Evolutionary conservation across 2,329 filamentous ascomycete genomes (phyloP).

Genomic region (Sporothrix pallida): DNA sequence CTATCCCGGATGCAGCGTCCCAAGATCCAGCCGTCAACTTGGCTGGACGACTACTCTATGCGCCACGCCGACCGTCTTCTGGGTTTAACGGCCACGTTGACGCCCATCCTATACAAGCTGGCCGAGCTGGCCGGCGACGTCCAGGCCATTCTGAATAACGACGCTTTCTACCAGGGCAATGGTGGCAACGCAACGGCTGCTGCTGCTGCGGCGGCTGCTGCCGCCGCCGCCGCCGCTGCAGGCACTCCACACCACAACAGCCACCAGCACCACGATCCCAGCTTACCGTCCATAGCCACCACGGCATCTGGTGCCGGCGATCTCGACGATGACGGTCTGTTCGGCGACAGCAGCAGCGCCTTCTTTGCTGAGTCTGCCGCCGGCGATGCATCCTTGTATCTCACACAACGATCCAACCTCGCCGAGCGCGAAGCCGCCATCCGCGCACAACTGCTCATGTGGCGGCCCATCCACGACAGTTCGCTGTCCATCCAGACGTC

Average conservation of each 20-base stretch:
- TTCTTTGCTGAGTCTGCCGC: constrained; percentile 23
- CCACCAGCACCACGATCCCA: constrained; percentile 7
- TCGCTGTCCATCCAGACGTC: constrained; percentile 33
- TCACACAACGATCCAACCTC: constrained; percentile 29
- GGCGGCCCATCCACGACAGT: constrained; percentile 36
- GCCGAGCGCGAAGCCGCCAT: constrained; percentile 32
- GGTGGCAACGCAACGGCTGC: neutral
- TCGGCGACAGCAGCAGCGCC: constrained; percentile 9
- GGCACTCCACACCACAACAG: neutral
- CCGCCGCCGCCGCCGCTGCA: neutral
- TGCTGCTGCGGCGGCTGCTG: neutral
- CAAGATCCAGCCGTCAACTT: constrained; percentile 33
- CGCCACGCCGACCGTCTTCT: constrained; percentile 37
- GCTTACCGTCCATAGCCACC: constrained; percentile 11
- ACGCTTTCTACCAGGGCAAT: neutral
- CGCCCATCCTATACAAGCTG: constrained; percentile 33
- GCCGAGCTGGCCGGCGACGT: constrained; percentile 36
- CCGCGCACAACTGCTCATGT: constrained; percentile 34
- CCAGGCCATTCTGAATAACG: constrained; percentile 27
- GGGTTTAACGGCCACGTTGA: constrained; percentile 34
- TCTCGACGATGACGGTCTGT: constrained; percentile 3
- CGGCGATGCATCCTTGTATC: constrained; percentile 20
- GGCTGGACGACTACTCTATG: constrained; percentile 36
- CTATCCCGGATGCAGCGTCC: constrained; percentile 36
- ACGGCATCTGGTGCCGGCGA: neutral